Evolutionary conservation across 2,329 filamentous ascomycete genomes (phyloP).

Genomic region (Talaromyces piceae): DNA sequence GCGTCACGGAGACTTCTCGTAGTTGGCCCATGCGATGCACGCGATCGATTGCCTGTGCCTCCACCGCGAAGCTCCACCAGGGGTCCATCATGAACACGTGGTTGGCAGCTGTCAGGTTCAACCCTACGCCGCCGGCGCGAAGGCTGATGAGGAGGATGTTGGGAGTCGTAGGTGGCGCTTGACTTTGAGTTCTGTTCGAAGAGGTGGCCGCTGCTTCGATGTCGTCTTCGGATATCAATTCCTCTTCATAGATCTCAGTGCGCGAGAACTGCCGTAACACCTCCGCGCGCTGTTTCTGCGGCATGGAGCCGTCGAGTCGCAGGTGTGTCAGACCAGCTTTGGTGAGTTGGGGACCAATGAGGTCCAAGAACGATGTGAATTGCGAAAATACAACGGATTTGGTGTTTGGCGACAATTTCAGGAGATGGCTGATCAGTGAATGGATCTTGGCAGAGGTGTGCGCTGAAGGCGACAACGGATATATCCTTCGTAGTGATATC

Average conservation of each 20-base stretch:
- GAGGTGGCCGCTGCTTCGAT: constrained; percentile 12
- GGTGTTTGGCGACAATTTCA: constrained; percentile 59
- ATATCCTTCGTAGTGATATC: constrained; percentile 55
- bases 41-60: constrained; percentile 94
- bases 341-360: constrained; percentile 74
- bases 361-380: constrained; percentile 90
- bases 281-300: constrained; percentile 72
- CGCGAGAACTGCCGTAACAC: constrained; percentile 67
- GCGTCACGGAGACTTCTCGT: constrained; percentile 72
- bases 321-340: constrained; percentile 67
- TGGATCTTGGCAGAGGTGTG: constrained; percentile 75
- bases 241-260: constrained; percentile 30
- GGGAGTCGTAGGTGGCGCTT: constrained; percentile 14
- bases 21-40: constrained; percentile 96
- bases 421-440: constrained; percentile 67
- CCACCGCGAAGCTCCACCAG: constrained; percentile 97
- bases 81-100: constrained; percentile 99
- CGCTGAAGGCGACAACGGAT: constrained; percentile 53
- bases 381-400: constrained; percentile 96
- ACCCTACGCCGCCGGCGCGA: constrained; percentile 82
- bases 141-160: constrained; percentile 72
- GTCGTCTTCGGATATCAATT: constrained; percentile 29
- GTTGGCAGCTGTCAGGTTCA: constrained; percentile 84
- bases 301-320: constrained; percentile 87
- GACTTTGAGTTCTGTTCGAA: neutral